Conservation (phyloP, 805 yeast genomes). For the Kodamaea nitidulidarum region DNA sequence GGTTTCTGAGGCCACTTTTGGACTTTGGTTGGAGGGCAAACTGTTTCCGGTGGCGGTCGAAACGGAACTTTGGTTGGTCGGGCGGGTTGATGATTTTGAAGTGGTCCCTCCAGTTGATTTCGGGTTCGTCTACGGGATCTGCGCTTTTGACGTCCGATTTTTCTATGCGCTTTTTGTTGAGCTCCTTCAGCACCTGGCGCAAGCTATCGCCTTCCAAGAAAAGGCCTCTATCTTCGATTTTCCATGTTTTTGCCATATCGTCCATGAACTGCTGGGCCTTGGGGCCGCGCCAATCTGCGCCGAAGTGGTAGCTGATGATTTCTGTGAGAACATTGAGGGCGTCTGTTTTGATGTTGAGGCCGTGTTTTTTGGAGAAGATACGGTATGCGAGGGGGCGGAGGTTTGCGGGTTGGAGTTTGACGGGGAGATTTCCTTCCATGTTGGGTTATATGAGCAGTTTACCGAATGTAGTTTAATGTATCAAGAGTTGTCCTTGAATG, state of each 20-base stretch:
- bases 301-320: conserved; percentile 72
- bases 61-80: conserved; percentile 60
- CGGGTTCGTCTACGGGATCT: conserved; percentile 22
- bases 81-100: conserved; percentile 62
- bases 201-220: conserved; percentile 78
- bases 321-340: conserved; percentile 73
- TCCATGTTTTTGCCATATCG: conserved; percentile 78
- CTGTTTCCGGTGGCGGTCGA: conserved; percentile 59
- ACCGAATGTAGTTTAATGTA: too few species aligned
- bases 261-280: conserved; percentile 65
- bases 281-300: conserved; percentile 79
- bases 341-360: conserved; percentile 81
- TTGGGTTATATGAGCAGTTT: background rate
- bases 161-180: conserved; percentile 16
- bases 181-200: conserved; percentile 58
- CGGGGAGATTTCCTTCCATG: conserved; percentile 48
- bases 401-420: conserved; percentile 72
- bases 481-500: too few species aligned
- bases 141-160: conserved; percentile 14
- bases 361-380: conserved; percentile 85
- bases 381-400: conserved; percentile 90
- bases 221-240: conserved; percentile 80
- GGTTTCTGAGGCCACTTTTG: conserved; percentile 11
- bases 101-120: conserved; percentile 67
- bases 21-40: conserved; percentile 37